Evolutionary conservation across 352 stramenopile species (phyloP), one percentile per base, ranked within the genome.

Genomic region (Pythium graminicola): DNA sequence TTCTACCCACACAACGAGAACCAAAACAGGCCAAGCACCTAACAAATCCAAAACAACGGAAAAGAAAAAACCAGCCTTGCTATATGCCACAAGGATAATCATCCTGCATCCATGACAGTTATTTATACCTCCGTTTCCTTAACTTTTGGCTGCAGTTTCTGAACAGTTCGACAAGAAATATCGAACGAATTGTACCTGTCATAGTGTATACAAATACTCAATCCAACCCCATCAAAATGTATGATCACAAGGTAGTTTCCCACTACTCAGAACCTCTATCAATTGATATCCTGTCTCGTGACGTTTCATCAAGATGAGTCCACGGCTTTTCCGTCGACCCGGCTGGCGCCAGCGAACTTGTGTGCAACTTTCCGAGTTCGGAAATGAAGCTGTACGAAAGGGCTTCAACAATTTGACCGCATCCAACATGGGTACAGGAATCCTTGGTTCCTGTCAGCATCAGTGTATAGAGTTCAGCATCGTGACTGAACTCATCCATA

Each of bases 291-390:
- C 31, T 42, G 45, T 40, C 38, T 28, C 2, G 26, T 40, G 6
- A 32, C 14, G 17, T 33, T 11, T 22, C 32, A 22, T 31, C 5
- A 44, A 22, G 32, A 46, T 45, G n/a, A 23, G 35, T 20, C 33
- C 4, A 20, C 2, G 54, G 20, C 38, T 19, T 46, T 57, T 57
- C 55, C 41, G 31, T 23, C 16, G 5, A 19, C 13, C 32, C 55
- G 53, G 39, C 47, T 63, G 55, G 47, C 47, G 55, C 32, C 26
- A 39, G 40, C 43, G 55, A 63, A 63, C 47, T 55, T 46, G 55
- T 48, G 26, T 53, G 55, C 47, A 63, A 41, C 40, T 43, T 57
- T 63, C 55, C 48, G 27, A 13, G 7, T 38, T 56, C 33, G 29
- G 29, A 52, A 50, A 45, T 26, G 39, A 41, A 57, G 38, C 41